Evolutionary conservation across 1,284 basidiomycete species (phyloP).

Genomic region (Ceratobasidium sp.): DNA sequence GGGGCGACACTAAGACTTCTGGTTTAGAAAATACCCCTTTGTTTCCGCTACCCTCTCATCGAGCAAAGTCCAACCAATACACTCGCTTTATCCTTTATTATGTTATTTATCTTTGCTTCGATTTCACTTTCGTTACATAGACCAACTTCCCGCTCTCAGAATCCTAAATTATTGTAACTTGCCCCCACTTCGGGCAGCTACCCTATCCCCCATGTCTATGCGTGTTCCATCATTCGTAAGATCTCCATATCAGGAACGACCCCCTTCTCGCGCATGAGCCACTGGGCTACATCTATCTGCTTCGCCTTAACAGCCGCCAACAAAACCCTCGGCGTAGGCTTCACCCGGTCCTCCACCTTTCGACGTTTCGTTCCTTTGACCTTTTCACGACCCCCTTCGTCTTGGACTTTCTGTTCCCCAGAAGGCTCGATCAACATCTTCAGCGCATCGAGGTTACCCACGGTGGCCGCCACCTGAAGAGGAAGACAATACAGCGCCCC

Average conservation of each 20-base stretch:
- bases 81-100: too few relatives aligned
- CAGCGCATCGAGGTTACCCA: constrained; percentile 75
- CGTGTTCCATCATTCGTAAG: constrained; percentile 70
- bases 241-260: constrained; percentile 42
- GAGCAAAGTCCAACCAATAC: too few relatives aligned
- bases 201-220: constrained; percentile 52
- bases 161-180: not conserved
- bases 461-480: constrained; percentile 79
- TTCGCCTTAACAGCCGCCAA: constrained; percentile 71
- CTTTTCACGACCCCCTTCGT: not conserved
- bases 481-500: constrained; percentile 70
- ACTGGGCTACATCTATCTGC: constrained; percentile 56
- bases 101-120: not conserved
- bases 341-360: constrained; percentile 71
- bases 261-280: constrained; percentile 41
- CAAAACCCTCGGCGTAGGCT: constrained; percentile 70
- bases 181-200: not conserved
- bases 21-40: too few relatives aligned
- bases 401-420: constrained; percentile 49
- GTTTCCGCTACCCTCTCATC: too few relatives aligned
- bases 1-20: too few relatives aligned
- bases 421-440: constrained; percentile 78
- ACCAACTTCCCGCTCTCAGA: too few relatives aligned
- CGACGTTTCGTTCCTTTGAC: constrained; percentile 62
- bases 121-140: not conserved